Evolutionary conservation across 2,329 filamentous ascomycete species (phyloP), one percentile per base, ranked within the genome.

Genomic region (Aspergillus pseudoviridinutans): DNA sequence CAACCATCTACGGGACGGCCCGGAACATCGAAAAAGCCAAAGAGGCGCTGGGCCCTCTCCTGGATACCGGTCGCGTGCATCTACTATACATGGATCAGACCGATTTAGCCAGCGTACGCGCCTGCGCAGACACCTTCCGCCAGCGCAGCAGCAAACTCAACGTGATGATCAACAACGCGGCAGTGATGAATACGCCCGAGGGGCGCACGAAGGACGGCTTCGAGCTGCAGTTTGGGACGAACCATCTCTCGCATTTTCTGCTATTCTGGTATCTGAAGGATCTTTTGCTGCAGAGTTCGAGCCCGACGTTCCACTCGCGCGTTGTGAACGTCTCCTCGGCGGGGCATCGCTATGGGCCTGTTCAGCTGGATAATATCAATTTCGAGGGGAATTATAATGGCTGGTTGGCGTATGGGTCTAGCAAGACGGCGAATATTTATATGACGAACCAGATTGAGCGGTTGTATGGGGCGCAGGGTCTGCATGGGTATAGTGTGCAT

Each of bases 221-320:
- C 61, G 82, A 85, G 62, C 62, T 66, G 0, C 82, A 84, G 53
- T 80, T 85, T 53, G 80, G 74, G 35, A 79, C 76, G 1, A 84
- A 84, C 64, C 76, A 84, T 61, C 68, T 85, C 0, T 73, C 71
- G 1, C 79, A 82, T 62, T 85, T 85, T 70, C 71, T 84, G 0
- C 73, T 85, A 12, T 80, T 82, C 57, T 71, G 80, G 17, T 73
- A 83, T 1, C 71, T 85, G 20, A 78, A 78, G 28, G 54, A 56
- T 3, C 50, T 58, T 9, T 53, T 67, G 1, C 42, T 68, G n/a
- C 55, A 60, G 3, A 52, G 56, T 9, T 51, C 58, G 1, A 77
- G 0, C 66, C 76, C 0, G 59, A 65, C 0, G 1, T 80, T 78
- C 55, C 65, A 74, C 4, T 81, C 78, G 0, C 76, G 82, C 1